Evolutionary conservation across 192 early-diverging fungal genomes (phyloP).

Genomic region (Cetraspora pellucida): DNA sequence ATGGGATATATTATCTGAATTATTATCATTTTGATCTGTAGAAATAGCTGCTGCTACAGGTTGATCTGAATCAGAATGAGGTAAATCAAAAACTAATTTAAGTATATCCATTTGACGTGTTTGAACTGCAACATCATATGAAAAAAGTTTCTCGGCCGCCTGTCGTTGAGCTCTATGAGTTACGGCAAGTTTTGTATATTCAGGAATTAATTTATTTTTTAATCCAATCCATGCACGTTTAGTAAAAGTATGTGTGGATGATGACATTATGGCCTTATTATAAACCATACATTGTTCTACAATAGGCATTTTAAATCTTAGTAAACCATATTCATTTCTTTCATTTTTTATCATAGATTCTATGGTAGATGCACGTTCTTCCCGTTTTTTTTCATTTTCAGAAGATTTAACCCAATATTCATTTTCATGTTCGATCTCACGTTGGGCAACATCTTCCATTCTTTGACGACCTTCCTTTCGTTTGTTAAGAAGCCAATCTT

Average conservation of each 20-base stretch:
- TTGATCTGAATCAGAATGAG: background rate
- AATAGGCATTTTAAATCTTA: slow-evolving; percentile 16
- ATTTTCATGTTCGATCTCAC: slow-evolving; percentile 12
- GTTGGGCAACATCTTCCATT: slow-evolving; percentile 19
- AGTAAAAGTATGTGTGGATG: background rate
- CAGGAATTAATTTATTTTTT: slow-evolving; percentile 23
- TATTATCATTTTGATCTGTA: background rate
- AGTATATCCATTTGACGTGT: slow-evolving; percentile 19
- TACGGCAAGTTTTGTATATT: background rate
- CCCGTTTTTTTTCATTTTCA: background rate
- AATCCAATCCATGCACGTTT: slow-evolving; percentile 22
- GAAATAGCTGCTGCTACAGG: too few relatives aligned
- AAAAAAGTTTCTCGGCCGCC: background rate
- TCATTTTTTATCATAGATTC: slow-evolving; percentile 14
- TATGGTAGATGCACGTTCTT: background rate
- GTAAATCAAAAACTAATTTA: slow-evolving; percentile 10
- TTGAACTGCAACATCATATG: background rate
- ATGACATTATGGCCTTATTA: slow-evolving; percentile 17
- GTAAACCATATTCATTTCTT: slow-evolving; percentile 12
- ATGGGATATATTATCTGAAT: background rate
- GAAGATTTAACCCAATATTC: slow-evolving; percentile 6
- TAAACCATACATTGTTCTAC: slow-evolving; percentile 24
- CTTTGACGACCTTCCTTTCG: background rate
- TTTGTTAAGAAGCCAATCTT: background rate
- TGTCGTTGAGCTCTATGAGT: background rate